Percentiles rank a stretch among this genome's conserved stretches.
These are phyloP conservation scores for Colletotrichum sansevieriae DNA, from an alignment of 2,329 filamentous ascomycete species.

Conservation along the genomic window DNA sequence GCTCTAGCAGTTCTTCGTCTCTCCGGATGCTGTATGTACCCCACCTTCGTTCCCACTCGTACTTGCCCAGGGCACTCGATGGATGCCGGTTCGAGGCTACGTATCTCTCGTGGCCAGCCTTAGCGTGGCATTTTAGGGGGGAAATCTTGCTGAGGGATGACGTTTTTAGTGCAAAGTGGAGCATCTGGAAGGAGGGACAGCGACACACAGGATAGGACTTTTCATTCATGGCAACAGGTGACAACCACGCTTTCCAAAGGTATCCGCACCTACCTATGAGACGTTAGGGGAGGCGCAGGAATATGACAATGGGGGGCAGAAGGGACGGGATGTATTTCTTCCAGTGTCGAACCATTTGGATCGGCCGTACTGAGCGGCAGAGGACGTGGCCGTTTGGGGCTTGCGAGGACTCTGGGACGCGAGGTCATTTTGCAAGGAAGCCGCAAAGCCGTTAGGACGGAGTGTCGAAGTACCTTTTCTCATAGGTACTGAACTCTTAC, in stretches of 20 bases:
- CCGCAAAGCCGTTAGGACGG: too few relatives aligned
- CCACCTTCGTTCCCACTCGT: background rate
- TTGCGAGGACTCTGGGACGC: background rate
- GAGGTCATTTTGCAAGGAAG: too few relatives aligned
- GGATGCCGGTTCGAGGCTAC: background rate
- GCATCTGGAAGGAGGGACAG: too few relatives aligned
- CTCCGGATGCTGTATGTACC: conserved; percentile 11
- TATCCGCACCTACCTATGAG: background rate
- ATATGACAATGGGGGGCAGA: background rate
- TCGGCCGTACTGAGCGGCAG: conserved; percentile 22
- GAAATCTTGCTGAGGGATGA: conserved; percentile 25
- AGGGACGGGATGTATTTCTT: background rate
- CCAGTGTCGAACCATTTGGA: conserved; percentile 19
- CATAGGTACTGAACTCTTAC: too few relatives aligned
- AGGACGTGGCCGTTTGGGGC: conserved; percentile 28
- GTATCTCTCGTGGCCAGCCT: conserved; percentile 20
- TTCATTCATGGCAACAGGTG: too few relatives aligned
- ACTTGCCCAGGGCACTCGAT: background rate
- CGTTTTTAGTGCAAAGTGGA: conserved; percentile 21
- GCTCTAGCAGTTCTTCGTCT: conserved; percentile 10
- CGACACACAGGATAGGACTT: too few relatives aligned
- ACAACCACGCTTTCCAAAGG: too few relatives aligned
- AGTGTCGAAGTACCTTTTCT: too few relatives aligned
- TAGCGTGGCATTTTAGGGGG: conserved; percentile 27
- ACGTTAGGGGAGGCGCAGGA: background rate